Conservation (phyloP, 768 basidiomycete genomes). For the Podaxis sp. region DNA sequence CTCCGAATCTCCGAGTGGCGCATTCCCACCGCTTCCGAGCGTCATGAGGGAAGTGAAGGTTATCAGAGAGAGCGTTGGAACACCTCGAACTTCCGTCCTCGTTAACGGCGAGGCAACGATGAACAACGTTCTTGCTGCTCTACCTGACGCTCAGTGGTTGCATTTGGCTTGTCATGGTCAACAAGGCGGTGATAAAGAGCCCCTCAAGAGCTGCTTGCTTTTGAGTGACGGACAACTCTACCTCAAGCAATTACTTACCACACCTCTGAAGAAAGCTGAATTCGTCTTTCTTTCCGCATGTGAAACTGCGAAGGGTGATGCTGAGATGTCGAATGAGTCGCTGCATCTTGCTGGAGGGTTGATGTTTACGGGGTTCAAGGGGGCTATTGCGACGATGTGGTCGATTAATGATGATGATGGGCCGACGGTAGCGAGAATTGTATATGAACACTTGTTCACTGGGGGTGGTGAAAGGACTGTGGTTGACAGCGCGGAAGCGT, state of each 20-base stretch:
- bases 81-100: not conserved
- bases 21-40: not conserved
- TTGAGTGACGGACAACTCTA: not conserved
- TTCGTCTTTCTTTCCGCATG: not conserved
- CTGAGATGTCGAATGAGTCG: not conserved
- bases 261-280: not conserved
- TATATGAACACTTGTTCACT: too few relatives aligned
- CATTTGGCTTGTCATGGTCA: not conserved
- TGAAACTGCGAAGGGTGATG: not conserved
- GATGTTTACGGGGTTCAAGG: too few relatives aligned
- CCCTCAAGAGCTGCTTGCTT: not conserved
- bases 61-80: not conserved
- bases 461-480: too few relatives aligned
- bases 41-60: not conserved
- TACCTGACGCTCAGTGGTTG: not conserved
- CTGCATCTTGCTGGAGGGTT: too few relatives aligned
- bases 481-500: too few relatives aligned
- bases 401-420: too few relatives aligned
- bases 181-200: not conserved
- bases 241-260: not conserved
- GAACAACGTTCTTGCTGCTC: not conserved
- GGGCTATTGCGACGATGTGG: too few relatives aligned
- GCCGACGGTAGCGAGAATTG: too few relatives aligned
- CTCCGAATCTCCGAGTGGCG: not conserved
- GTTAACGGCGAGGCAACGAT: not conserved